These are phyloP conservation scores for Populus tremula DNA, from an alignment of 345 rosid genomes.

Conservation along the genomic window DNA sequence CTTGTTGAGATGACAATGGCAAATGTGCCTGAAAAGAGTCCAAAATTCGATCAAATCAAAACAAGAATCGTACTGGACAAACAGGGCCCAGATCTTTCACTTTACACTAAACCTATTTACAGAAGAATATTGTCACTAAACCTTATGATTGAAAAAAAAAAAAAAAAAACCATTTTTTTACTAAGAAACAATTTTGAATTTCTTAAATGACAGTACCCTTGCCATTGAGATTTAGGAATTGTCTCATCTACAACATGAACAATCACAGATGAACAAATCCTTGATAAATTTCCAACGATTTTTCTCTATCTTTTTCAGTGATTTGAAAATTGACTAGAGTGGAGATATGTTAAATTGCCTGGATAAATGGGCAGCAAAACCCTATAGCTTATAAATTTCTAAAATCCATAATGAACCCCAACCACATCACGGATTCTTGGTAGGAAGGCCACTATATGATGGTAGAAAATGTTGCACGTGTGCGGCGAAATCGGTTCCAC, in stretches of 20 bases:
- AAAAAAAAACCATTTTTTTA: too few species aligned
- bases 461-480: too few species aligned
- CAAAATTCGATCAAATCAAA: constrained; percentile 2
- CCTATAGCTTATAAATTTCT: background rate
- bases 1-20: constrained; percentile 25
- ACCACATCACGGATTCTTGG: background rate
- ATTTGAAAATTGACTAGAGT: too few species aligned
- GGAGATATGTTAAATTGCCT: too few species aligned
- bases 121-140: background rate
- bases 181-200: background rate
- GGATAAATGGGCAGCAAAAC: background rate
- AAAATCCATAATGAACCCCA: background rate
- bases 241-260: background rate
- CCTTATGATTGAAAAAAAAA: background rate
- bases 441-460: background rate
- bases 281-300: background rate
- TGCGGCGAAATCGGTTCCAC: too few species aligned
- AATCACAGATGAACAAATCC: background rate
- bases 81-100: background rate
- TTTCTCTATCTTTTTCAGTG: background rate
- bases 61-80: background rate
- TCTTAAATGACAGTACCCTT: background rate
- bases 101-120: background rate
- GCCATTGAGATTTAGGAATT: background rate
- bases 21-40: constrained; percentile 54